Evolutionary conservation across 2,329 filamentous ascomycete genomes (phyloP).

Genomic region (Aspergillus japonicus): DNA sequence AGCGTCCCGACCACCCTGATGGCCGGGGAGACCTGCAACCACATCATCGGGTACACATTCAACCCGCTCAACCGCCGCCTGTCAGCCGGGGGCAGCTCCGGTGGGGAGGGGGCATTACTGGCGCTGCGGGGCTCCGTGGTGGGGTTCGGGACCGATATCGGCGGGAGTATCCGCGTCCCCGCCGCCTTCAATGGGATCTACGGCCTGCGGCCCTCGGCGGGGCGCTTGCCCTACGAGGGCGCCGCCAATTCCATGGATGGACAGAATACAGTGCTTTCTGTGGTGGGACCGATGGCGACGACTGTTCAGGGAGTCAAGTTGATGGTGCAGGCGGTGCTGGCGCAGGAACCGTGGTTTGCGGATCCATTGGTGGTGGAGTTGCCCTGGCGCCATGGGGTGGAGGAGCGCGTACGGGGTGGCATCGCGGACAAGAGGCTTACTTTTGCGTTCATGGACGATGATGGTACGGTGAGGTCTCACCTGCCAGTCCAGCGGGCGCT

Average conservation of each 20-base stretch:
- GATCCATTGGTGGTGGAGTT: slow-evolving; percentile 66
- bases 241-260: slow-evolving; percentile 65
- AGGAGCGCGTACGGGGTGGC: slow-evolving; percentile 18
- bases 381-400: slow-evolving; percentile 59
- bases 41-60: slow-evolving; percentile 58
- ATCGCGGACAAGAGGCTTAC: slow-evolving; percentile 45
- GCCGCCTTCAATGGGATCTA: slow-evolving; percentile 60
- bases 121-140: slow-evolving; percentile 53
- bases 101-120: slow-evolving; percentile 59
- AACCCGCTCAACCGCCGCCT: slow-evolving; percentile 59
- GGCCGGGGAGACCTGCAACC: slow-evolving; percentile 61
- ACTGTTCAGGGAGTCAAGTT: slow-evolving; percentile 56
- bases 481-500: slow-evolving; percentile 60
- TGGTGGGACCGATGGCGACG: slow-evolving; percentile 63
- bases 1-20: slow-evolving; percentile 57
- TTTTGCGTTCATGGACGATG: slow-evolving; percentile 56
- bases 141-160: slow-evolving; percentile 60
- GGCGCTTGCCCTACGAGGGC: slow-evolving; percentile 56
- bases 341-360: slow-evolving; percentile 61
- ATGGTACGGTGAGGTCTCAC: slow-evolving; percentile 52
- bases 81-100: slow-evolving; percentile 57
- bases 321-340: slow-evolving; percentile 57
- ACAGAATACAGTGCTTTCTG: slow-evolving; percentile 61
- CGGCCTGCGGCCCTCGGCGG: slow-evolving; percentile 55
- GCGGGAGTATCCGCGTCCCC: slow-evolving; percentile 59